Evolutionary conservation across 768 basidiomycete genomes (phyloP).

Genomic region (Cystobasidium onofrii): DNA sequence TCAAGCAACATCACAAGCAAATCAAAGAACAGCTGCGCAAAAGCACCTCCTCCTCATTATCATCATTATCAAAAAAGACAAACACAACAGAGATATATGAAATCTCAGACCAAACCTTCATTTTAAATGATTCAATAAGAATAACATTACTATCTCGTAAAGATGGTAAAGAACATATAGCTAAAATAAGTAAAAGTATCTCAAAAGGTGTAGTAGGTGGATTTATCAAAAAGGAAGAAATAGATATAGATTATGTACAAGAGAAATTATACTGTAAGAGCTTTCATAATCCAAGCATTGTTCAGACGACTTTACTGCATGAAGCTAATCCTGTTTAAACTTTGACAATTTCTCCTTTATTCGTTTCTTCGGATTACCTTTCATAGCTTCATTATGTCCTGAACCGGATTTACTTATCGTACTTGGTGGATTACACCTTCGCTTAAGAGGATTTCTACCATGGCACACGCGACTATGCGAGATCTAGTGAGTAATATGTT

Average conservation of each 20-base stretch:
- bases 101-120: neutral
- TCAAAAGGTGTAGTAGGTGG: neutral
- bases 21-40: neutral
- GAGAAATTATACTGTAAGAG: conserved; percentile 29
- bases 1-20: neutral
- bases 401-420: conserved; percentile 40
- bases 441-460: conserved; percentile 38
- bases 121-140: neutral
- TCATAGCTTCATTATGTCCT: conserved; percentile 28
- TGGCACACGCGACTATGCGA: conserved; percentile 39
- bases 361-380: neutral
- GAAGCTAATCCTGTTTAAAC: too few species aligned
- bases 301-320: too few species aligned
- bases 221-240: neutral
- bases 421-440: conserved; percentile 38
- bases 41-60: neutral
- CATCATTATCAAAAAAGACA: too few species aligned
- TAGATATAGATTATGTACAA: conserved; percentile 8
- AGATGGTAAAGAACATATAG: conserved; percentile 23
- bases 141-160: neutral
- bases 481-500: conserved; percentile 34
- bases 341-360: neutral
- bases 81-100: neutral
- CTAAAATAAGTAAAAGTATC: neutral
- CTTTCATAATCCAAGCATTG: too few species aligned